phyloP scores from a whole-genome alignment of 2,329 filamentous ascomycete species.

The Penicillium sclerotigenum region DNA sequence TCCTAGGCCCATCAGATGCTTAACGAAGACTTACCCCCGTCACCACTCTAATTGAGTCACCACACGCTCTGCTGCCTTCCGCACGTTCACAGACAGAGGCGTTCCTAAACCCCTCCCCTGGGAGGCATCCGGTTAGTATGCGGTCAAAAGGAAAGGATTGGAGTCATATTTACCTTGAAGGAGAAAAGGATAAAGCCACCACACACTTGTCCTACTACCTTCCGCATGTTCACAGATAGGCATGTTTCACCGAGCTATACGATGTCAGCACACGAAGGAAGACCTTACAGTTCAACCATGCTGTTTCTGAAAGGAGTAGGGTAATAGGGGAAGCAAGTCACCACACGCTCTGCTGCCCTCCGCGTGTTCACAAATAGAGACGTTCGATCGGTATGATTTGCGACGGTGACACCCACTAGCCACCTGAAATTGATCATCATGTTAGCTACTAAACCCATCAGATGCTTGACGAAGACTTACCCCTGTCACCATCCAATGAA shows the following conservation, averaged over 20 bases:
- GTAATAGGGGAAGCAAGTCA: not conserved
- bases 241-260: not conserved
- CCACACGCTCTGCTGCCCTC: not conserved
- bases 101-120: not conserved
- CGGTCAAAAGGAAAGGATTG: too few relatives aligned
- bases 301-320: not conserved
- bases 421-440: too few relatives aligned
- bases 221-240: not conserved
- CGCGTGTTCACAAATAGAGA: not conserved
- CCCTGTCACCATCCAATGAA: not conserved
- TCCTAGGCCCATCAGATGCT: too few relatives aligned
- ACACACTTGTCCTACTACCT: not conserved
- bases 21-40: too few relatives aligned
- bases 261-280: not conserved
- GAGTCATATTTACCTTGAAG: not conserved
- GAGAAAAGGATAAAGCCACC: not conserved
- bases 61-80: not conserved
- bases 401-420: not conserved
- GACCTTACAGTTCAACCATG: not conserved
- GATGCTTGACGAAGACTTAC: not conserved
- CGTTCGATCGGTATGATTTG: not conserved
- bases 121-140: too few relatives aligned
- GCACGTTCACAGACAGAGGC: not conserved
- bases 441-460: not conserved
- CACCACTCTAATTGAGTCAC: too few relatives aligned